Percentiles rank a stretch among this genome's conserved stretches.
These are phyloP conservation scores for Fusarium agapanthi DNA, from an alignment of 2,329 filamentous ascomycete species.

Conservation along the genomic window DNA sequence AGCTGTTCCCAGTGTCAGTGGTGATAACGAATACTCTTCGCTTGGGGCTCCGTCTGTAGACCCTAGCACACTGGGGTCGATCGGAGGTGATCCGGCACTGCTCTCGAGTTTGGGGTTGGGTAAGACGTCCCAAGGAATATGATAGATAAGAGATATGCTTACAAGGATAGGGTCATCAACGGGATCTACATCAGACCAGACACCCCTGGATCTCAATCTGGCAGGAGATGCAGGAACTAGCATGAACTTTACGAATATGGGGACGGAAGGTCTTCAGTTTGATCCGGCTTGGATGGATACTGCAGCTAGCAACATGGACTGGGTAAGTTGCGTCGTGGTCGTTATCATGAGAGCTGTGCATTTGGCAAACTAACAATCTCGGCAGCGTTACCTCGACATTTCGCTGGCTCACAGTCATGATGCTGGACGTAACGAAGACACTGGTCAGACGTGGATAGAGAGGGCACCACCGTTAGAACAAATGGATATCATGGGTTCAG, in stretches of 20 bases:
- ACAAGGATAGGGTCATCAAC: constrained; percentile 27
- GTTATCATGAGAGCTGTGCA: neutral
- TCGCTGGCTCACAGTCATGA: constrained; percentile 46
- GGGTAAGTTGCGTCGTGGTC: constrained; percentile 44
- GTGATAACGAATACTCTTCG: constrained; percentile 27
- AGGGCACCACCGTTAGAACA: constrained; percentile 38
- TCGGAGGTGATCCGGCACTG: constrained; percentile 31
- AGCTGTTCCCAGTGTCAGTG: neutral
- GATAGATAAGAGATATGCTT: constrained; percentile 18
- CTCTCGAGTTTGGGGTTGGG: constrained; percentile 36
- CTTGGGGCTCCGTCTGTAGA: constrained; percentile 30
- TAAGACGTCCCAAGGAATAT: constrained; percentile 17
- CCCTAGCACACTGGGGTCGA: constrained; percentile 30
- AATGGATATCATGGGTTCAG: constrained; percentile 39
- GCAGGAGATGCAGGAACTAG: constrained; percentile 26
- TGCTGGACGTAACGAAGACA: constrained; percentile 39
- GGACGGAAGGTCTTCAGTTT: constrained; percentile 40
- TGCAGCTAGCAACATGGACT: constrained; percentile 48
- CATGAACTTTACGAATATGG: constrained; percentile 36
- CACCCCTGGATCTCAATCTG: constrained; percentile 33
- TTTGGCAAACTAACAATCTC: constrained; percentile 7
- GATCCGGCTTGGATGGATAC: constrained; percentile 50
- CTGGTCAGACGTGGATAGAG: constrained; percentile 45
- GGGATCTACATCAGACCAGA: constrained; percentile 31
- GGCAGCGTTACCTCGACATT: constrained; percentile 47